phyloP scores from a whole-genome alignment of 352 stramenopile species.

The Phytophthora brassicae region DNA sequence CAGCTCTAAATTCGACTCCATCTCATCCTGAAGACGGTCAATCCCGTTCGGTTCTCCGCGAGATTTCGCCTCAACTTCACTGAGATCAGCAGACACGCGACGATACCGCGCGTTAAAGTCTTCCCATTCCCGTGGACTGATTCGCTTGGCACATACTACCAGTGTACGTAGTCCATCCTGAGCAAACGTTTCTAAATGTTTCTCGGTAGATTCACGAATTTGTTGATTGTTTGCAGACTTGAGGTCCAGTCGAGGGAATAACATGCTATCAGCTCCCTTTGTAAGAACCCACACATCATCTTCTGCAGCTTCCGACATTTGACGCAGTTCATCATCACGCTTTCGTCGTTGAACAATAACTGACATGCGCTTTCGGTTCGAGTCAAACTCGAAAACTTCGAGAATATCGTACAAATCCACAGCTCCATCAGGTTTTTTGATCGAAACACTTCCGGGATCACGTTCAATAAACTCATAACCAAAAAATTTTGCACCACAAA shows the following conservation, averaged over 20 bases:
- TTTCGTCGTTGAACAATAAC: conserved; percentile 79
- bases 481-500: conserved; percentile 86
- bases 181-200: conserved; percentile 82
- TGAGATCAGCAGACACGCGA: conserved; percentile 53
- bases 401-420: conserved; percentile 89
- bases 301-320: conserved; percentile 68
- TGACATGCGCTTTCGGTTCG: conserved; percentile 84
- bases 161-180: conserved; percentile 88
- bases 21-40: conserved; percentile 67
- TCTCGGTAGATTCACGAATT: conserved; percentile 49
- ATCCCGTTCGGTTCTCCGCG: conserved; percentile 65
- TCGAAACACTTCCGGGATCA: conserved; percentile 62
- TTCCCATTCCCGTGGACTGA: conserved; percentile 63
- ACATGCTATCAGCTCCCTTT: conserved; percentile 81
- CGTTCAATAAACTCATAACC: conserved; percentile 81
- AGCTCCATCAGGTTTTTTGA: conserved; percentile 59
- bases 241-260: conserved; percentile 76
- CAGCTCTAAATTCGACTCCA: conserved; percentile 78
- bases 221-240: conserved; percentile 42
- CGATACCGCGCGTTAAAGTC: conserved; percentile 73
- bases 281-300: conserved; percentile 75
- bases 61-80: conserved; percentile 72
- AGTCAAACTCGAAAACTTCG: conserved; percentile 94
- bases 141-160: conserved; percentile 71
- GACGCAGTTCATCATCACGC: conserved; percentile 67